Conservation (phyloP, 2,329 filamentous ascomycete genomes). For the Penicillium palitans region DNA sequence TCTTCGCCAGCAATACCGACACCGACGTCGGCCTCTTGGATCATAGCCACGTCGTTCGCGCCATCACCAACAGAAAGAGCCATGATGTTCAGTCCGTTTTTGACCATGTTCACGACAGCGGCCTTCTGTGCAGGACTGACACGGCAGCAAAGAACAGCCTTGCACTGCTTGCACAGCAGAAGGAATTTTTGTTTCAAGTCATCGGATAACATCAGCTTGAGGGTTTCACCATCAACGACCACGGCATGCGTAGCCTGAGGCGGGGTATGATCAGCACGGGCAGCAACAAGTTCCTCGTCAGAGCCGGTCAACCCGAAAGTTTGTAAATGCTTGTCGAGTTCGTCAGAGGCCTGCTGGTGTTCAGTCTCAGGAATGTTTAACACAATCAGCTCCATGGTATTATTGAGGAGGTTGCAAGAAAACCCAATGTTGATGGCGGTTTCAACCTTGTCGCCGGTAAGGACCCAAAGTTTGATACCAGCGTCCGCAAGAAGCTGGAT, state of each 20-base stretch:
- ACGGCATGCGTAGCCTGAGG: conserved; percentile 87
- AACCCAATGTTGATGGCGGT: conserved; percentile 99
- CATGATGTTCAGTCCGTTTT: conserved; percentile 92
- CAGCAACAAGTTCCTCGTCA: conserved; percentile 77
- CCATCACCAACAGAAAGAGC: conserved; percentile 91
- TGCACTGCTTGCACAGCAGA: conserved; percentile 93
- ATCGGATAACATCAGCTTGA: conserved; percentile 83
- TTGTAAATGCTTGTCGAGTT: conserved; percentile 72
- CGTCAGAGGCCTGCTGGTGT: conserved; percentile 61
- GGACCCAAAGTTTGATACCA: conserved; percentile 97
- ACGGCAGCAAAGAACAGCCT: conserved; percentile 93
- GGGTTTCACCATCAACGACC: conserved; percentile 90
- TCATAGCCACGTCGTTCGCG: conserved; percentile 97
- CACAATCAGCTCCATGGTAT: conserved; percentile 95
- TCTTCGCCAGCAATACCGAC: conserved; percentile 93
- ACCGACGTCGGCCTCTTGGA: conserved; percentile 94
- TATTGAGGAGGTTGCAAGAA: conserved; percentile 95
- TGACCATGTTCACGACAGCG: conserved; percentile 94
- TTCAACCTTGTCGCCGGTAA: conserved; percentile 98
- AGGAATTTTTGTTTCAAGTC: conserved; percentile 86
- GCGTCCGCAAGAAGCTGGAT: conserved; percentile 88
- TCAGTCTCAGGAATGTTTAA: conserved; percentile 81
- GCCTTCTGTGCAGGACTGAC: conserved; percentile 97
- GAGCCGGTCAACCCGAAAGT: conserved; percentile 78
- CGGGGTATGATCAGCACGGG: conserved; percentile 79